phyloP scores from a whole-genome alignment of 2,329 filamentous ascomycete species.

The Diaporthe ilicicola region DNA sequence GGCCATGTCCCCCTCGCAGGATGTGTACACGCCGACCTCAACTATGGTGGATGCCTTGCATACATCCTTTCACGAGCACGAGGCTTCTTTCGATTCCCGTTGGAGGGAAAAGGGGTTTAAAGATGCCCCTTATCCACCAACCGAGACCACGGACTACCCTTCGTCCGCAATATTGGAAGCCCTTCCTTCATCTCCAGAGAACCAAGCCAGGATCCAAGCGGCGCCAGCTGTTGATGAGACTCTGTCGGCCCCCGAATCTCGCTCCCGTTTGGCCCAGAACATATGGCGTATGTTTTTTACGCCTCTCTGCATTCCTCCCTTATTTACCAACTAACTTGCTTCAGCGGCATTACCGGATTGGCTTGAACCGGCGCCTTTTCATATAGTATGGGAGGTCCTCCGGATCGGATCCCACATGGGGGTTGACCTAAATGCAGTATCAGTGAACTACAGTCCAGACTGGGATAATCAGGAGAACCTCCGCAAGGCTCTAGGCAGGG shows the following conservation, averaged over 20 bases:
- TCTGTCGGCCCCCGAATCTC: neutral
- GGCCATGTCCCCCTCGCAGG: neutral
- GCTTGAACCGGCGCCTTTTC: constrained; percentile 55
- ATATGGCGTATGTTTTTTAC: neutral
- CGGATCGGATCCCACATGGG: constrained; percentile 56
- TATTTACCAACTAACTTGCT: constrained; percentile 1
- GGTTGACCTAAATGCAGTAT: constrained; percentile 48
- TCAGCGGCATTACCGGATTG: constrained; percentile 50
- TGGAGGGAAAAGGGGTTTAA: neutral
- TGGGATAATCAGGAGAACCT: constrained; percentile 57
- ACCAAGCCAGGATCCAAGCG: neutral
- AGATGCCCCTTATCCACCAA: neutral
- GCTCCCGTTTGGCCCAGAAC: neutral
- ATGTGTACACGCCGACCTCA: neutral
- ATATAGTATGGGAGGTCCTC: constrained; percentile 61
- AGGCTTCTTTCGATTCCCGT: neutral
- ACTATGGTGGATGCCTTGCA: neutral
- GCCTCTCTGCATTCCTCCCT: neutral
- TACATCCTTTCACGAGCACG: neutral
- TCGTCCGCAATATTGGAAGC: neutral
- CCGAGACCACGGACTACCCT: neutral
- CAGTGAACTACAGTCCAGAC: constrained; percentile 47
- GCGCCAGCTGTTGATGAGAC: neutral
- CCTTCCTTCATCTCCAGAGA: neutral
- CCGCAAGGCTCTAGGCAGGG: constrained; percentile 51